Base-by-base conservation (phyloP, 2,329 filamentous ascomycete genomes). In the Ceratocystis albifundus region DNA sequence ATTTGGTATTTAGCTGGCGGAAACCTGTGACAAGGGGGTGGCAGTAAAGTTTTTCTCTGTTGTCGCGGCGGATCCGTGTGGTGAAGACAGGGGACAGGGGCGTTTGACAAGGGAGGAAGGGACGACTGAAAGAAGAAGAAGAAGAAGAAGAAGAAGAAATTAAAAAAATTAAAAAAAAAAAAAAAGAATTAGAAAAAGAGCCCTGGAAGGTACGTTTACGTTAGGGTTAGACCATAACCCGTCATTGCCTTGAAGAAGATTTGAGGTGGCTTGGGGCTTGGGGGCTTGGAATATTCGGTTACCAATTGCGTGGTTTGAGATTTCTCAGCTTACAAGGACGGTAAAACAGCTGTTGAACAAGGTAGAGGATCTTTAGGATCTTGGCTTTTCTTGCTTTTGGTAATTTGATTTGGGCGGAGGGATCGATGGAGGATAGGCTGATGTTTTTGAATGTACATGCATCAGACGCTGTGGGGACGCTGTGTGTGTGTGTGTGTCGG, bases 21-120 rank as follows among this genome's bases (percentile, higher is more conserved):
- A 28, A 61, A 30, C 36, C 8, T 45, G 61, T 62, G 44, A 62
- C 36, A 62, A 46, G 36, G 44, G 36, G 61, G 61, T 62, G 36
- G n/a, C 61, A 62, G 36, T 32, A 45, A 22, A 20, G 44, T 15
- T 15, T 25, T 55, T 55, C 12, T 32, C 7, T 25, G 22, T 53
- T 6, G 50, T 28, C 30, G 12, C 36, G 61, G 61, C 36, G 61
- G 61, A 62, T 36, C 61, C 36, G 44, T 48, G 25, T 45, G 4
- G 20, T 28, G 22, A 41, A 46, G 46, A 48, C 46, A 48, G 20
- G 25, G 61, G 41, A 5, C 4, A 12, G 15, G 28, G 32, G 12
- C 30, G 30, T 17, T 45, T 12, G 17, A 20, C 2, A 36, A 62
- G 20, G 5, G n/a, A 20, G 5, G n/a, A 20, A 6, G 4, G 10